phyloP scores from a whole-genome alignment of 306 rosid species.

The Fragaria nilgerrensis region DNA sequence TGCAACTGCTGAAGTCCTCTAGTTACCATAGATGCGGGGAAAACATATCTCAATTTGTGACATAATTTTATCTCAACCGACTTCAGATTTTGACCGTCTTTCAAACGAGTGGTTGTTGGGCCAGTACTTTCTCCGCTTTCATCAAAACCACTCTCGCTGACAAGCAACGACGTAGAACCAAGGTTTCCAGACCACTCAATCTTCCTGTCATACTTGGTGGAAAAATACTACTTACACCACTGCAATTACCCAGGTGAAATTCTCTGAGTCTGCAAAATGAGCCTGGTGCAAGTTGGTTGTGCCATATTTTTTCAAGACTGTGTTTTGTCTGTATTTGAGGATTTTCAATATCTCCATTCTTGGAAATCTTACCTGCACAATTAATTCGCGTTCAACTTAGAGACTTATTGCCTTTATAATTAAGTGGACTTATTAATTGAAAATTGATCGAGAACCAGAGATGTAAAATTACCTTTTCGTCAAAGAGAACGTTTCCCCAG shows the following conservation, averaged over 20 bases:
- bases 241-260: not conserved
- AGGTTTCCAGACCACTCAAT: not conserved
- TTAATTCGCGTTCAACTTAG: no score
- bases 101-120: not conserved
- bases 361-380: no score
- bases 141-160: not conserved
- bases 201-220: not conserved
- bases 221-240: not conserved
- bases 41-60: not conserved
- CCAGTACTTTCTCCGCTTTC: not conserved
- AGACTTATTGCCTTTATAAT: no score
- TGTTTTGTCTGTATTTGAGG: no score
- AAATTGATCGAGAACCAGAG: no score
- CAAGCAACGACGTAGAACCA: rapidly evolving
- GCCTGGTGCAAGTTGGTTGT: not conserved
- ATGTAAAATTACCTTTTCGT: not conserved
- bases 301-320: not conserved
- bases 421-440: no score
- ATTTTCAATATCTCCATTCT: not conserved
- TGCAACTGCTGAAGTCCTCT: not conserved
- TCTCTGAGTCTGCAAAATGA: not conserved
- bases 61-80: not conserved
- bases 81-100: not conserved
- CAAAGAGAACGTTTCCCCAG: not conserved
- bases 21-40: not conserved